Percentiles rank a stretch among this genome's conserved stretches.
Conservation (phyloP, 1,139 yeast genomes). For the Candida sojae region DNA sequence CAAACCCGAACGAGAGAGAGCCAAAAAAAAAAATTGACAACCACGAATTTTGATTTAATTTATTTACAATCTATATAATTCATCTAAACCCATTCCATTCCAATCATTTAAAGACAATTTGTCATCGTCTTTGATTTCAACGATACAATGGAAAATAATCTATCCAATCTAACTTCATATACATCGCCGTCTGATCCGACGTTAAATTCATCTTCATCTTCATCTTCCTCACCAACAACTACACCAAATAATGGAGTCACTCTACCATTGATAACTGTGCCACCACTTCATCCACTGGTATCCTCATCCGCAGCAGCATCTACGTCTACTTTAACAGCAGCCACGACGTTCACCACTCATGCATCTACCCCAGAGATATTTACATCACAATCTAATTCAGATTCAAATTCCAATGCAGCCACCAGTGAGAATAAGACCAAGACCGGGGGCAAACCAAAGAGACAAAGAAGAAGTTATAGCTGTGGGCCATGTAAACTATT, state of each 20-base stretch:
- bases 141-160: background rate
- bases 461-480: slow-evolving; percentile 52
- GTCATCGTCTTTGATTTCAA: background rate
- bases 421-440: background rate
- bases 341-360: background rate
- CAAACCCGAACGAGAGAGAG: too few relatives aligned
- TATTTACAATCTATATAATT: too few relatives aligned
- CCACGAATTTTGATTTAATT: too few relatives aligned
- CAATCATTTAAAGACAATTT: too few relatives aligned
- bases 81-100: too few relatives aligned
- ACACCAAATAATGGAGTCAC: too few relatives aligned
- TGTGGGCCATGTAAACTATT: slow-evolving; percentile 59
- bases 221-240: background rate
- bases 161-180: background rate
- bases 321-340: background rate
- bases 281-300: too few relatives aligned
- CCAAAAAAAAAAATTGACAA: too few relatives aligned
- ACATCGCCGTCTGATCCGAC: background rate
- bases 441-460: slow-evolving; percentile 18
- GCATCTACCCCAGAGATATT: background rate
- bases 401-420: background rate
- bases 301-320: background rate
- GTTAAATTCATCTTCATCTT: background rate
- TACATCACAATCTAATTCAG: background rate
- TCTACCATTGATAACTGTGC: too few relatives aligned